These are phyloP conservation scores for Diaporthe eres DNA, from an alignment of 2,329 filamentous ascomycete species.

Conservation along the genomic window DNA sequence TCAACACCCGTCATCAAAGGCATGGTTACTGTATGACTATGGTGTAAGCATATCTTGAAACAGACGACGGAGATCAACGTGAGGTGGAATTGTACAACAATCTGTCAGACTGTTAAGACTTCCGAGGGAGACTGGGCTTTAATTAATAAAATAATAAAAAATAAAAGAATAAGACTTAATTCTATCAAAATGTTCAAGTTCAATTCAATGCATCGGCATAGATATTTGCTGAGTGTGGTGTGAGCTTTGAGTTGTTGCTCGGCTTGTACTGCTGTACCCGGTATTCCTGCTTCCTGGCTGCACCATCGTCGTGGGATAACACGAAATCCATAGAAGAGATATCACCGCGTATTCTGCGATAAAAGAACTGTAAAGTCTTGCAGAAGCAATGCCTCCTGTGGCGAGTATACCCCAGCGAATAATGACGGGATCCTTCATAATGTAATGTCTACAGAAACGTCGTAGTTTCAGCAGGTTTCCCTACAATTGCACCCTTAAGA, in stretches of 20 bases:
- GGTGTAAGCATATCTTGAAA: not conserved
- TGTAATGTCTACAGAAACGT: too few relatives aligned
- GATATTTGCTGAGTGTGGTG: too few relatives aligned
- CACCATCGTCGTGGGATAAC: not conserved
- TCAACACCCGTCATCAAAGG: not conserved
- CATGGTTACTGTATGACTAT: not conserved
- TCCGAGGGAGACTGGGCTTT: not conserved
- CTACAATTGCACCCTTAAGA: too few relatives aligned
- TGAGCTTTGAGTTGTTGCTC: not conserved
- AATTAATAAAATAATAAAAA: not conserved
- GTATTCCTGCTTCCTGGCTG: not conserved
- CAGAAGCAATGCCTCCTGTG: too few relatives aligned
- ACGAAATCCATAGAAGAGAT: not conserved
- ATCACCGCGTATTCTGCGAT: not conserved
- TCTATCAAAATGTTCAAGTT: not conserved
- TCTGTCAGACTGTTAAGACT: not conserved
- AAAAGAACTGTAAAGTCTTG: too few relatives aligned
- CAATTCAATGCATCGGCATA: too few relatives aligned
- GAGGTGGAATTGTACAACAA: not conserved
- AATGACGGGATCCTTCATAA: too few relatives aligned
- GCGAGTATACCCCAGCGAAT: too few relatives aligned
- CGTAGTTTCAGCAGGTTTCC: too few relatives aligned
- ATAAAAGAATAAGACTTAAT: conserved; percentile 1
- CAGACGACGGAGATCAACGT: not conserved
- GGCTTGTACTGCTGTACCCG: not conserved